phyloP scores from a whole-genome alignment of 768 basidiomycete species.

The Cubamyces sp. region DNA sequence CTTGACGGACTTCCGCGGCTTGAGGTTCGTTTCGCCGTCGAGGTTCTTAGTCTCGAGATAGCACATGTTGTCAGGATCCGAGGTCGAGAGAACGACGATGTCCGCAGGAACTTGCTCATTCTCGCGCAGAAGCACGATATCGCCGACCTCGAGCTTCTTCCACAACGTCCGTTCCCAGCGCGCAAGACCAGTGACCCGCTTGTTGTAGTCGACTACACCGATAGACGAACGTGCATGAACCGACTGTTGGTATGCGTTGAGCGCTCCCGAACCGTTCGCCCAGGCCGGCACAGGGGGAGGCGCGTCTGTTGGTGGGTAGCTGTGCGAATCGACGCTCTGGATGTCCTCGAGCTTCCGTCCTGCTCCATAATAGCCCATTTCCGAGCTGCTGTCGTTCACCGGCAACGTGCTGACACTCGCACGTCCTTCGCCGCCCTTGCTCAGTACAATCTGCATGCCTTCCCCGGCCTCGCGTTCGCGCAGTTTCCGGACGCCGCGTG shows the following conservation, averaged over 20 bases:
- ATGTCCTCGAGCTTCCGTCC: slow-evolving; percentile 58
- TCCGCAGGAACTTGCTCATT: slow-evolving; percentile 98
- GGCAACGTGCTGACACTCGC: slow-evolving; percentile 48
- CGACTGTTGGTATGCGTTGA: slow-evolving; percentile 58
- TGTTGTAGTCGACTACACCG: slow-evolving; percentile 84
- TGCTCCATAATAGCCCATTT: slow-evolving; percentile 44
- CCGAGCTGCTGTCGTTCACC: slow-evolving; percentile 39
- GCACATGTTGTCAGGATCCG: slow-evolving; percentile 89
- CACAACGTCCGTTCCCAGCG: slow-evolving; percentile 95
- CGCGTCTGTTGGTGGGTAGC: slow-evolving; percentile 55
- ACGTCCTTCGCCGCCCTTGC: slow-evolving; percentile 41
- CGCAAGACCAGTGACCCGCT: slow-evolving; percentile 68
- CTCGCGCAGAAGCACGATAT: slow-evolving; percentile 86
- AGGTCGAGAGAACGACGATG: slow-evolving; percentile 89
- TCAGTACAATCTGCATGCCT: slow-evolving; percentile 66
- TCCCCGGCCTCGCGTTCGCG: slow-evolving; percentile 78
- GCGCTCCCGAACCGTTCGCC: slow-evolving; percentile 37
- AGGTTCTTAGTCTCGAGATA: slow-evolving; percentile 98
- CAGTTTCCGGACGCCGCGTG: slow-evolving; percentile 84
- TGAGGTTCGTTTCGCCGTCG: slow-evolving; percentile 97
- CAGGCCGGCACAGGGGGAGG: slow-evolving; percentile 30
- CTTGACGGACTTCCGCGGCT: slow-evolving; percentile 75
- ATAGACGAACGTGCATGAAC: slow-evolving; percentile 56
- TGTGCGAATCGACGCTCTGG: slow-evolving; percentile 69
- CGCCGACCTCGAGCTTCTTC: slow-evolving; percentile 99